Evolutionary conservation across 148 eudicot species (phyloP), one percentile per base, ranked within the genome.

Genomic region (Chenopodium album): DNA sequence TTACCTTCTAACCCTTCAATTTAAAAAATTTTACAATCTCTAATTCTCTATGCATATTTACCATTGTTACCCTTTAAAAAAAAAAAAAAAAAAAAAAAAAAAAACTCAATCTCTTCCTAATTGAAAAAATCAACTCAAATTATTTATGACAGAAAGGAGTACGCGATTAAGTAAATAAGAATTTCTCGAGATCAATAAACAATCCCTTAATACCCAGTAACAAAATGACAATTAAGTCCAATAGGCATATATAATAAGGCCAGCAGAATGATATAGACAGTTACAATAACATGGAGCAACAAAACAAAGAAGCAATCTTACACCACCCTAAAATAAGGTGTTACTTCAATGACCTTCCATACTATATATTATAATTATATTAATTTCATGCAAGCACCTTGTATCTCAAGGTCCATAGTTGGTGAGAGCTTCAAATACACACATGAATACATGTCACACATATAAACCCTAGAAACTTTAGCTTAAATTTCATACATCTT

Each of bases 351-450:
- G 47, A 79, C 82, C 75, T 83, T 79, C 85, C 69, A 74, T 65
- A 59, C 82, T 83, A 78, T 50, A 32, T 34, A 9, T 48, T 14
- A 69, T 19, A 46, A 22, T 47, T 69, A 6, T 52, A 80, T n/a
- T 71, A 77, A 81, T 85, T 77, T 81, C 37, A 73, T 67, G 34
- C 37, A 22, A 48, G 64, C 70, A 85, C 48, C 89, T 81, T 89
- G 84, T 81, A 78, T 73, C 17, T 75, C 52, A 89, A 89, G 91
- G 78, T 78, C 77, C 75, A 85, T 81, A 85, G 85, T 89, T 85
- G 91, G 89, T 90, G 88, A 87, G 86, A 85, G 85, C 88, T 90
- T 90, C 84, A 75, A 60, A 59, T 4, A 76, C 86, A 89, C 81
- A 85, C 85, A 83, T 62, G 59, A 52, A 75, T 68, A 69, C 71